Base-by-base conservation (phyloP, 768 basidiomycete genomes). In the button mushroom (Agaricus bisporus) region DNA sequence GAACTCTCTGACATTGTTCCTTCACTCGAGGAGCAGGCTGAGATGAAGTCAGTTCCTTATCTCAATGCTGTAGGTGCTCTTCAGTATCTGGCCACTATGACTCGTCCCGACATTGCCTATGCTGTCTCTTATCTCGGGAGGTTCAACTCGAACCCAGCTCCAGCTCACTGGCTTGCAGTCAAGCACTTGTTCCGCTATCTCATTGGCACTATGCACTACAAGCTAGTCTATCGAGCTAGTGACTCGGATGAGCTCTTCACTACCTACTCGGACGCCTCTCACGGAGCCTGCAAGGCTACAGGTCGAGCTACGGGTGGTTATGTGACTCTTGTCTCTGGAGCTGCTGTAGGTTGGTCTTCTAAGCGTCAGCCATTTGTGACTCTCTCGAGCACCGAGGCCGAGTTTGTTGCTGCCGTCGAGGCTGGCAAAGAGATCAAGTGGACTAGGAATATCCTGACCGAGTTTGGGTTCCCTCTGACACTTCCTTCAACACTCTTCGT, bases 111-210 rank as follows among this genome's bases (percentile, higher is more conserved):
- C 39, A 56, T 67, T 22, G 53, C 61, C 0, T 65, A 56, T 36
- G 77, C 74, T 2, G 69, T 79, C 46, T 81, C 80, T 11, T 49
- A 70, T 5, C 46, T 58, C 49, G 48, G 46, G 35, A 41, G 49
- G 26, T 49, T 48, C 48, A 39, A 39, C 15, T 12, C 8, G 8
- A 39, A 39, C 15, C 38, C 38, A 14, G 38, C 38, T 39, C 38
- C 38, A 1, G 17, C 12, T 5, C 38, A 39, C 12, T 39, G 38
- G 38, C 12, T 17, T 39, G 53, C 43, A 8, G 36, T 46, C 25
- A 54, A 54, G 46, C 39, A 54, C 26, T 36, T 54, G 4, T 26
- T 55, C 11, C 50, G 36, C 20, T 53, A 48, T 38, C 42, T 49
- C 1, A 54, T 55, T 42, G 57, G 48, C n/a, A 45, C 48, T 10